Evolutionary conservation across 257 asterid genomes (phyloP).

Genomic region (Ophiorrhiza pumila): DNA sequence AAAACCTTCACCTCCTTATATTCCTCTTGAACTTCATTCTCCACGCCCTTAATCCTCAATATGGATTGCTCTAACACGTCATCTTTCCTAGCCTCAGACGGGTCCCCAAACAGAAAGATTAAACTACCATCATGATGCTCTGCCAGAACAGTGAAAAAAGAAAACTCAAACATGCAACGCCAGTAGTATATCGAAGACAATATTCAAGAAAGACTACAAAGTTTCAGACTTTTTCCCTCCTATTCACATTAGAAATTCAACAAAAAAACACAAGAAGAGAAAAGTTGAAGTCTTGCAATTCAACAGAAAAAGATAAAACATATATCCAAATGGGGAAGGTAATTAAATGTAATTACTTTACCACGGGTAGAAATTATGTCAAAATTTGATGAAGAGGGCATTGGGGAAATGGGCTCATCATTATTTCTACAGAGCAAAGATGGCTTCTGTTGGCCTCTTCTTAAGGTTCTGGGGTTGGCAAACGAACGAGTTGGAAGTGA

Average conservation of each 20-base stretch:
- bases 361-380: slow-evolving; percentile 64
- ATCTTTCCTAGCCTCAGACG: slow-evolving; percentile 39
- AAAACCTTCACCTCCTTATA: slow-evolving; percentile 28
- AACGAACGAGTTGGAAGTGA: slow-evolving; percentile 22
- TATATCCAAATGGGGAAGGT: not conserved
- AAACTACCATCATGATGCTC: slow-evolving; percentile 80
- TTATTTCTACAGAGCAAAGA: slow-evolving; percentile 23
- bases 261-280: not conserved
- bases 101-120: slow-evolving; percentile 77
- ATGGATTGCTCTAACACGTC: slow-evolving; percentile 35
- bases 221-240: not conserved
- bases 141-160: slow-evolving; percentile 36
- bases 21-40: slow-evolving; percentile 26
- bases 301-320: not conserved
- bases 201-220: not conserved
- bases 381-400: slow-evolving; percentile 32
- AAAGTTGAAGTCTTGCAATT: not conserved
- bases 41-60: slow-evolving; percentile 26
- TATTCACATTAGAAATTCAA: not conserved
- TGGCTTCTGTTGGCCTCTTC: slow-evolving; percentile 27
- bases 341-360: slow-evolving; percentile 22
- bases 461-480: slow-evolving; percentile 25
- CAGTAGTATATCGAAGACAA: not conserved
- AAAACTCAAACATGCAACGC: slow-evolving; percentile 15
- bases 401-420: slow-evolving; percentile 8